Base-by-base conservation (phyloP, 2,329 filamentous ascomycete genomes). In the Aspergillus novoparasiticus region DNA sequence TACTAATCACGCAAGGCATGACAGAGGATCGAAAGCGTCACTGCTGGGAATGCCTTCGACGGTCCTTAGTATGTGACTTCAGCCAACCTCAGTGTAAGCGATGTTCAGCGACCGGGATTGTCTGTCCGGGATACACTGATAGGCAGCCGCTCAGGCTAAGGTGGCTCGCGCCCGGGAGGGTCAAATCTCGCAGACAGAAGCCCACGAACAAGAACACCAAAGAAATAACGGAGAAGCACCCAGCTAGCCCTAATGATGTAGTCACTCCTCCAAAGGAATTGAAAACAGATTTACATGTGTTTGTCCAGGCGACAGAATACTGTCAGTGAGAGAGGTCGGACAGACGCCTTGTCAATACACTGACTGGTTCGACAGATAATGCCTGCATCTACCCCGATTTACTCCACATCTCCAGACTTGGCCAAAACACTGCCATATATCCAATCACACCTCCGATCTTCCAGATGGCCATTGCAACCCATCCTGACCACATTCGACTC, bases 11-110 rank as follows among this genome's bases (percentile, higher is more conserved):
- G 36, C 1, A 41, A 8, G 16, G 6, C 6, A 41, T 64, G 55
- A 41, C 46, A 21, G 23, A 58, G 12, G 28, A 59, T 55, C 53
- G 26, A 41, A 69, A 66, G 50, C 72, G 67, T 55, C 76, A 79
- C 58, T 82, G 79, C 65, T 82, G 79, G 80, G 79, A 81, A 63
- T 82, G 79, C 62, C 76, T 71, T 26, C 75, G 79, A n/a, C 77
- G 78, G 2, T 67, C 73, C 9, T 66, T 80, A 9, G 78, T 79
- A n/a, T 81, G 79, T 64, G 79, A 81, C 63, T 75, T 73, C 19
- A 68, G 66, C 19, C 71, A 63, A 9, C 78, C 79, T 3, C 66
- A 70, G 36, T 81, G 80, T 67, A 76, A 73, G 39, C 76, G 76
- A 61, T 82, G 80, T 59, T 68, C 71, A 26, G 62, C 55, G 1